Percentiles rank a stretch among this genome's conserved stretches.
Conservation (phyloP, 2,329 filamentous ascomycete species). For the Talaromyces sp. region DNA sequence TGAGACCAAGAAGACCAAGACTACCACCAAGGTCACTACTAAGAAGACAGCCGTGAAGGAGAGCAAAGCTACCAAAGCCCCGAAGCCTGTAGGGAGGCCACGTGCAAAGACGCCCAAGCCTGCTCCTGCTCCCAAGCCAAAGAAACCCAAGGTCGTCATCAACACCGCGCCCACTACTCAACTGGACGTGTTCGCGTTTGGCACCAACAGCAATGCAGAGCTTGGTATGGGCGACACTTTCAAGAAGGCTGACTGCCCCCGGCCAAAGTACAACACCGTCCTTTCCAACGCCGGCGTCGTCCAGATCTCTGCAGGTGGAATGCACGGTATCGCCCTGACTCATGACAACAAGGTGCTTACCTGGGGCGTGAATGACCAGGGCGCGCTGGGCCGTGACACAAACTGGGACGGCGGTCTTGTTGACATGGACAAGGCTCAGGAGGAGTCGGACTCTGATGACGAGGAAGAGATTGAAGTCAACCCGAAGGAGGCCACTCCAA, state of each 20-base stretch:
- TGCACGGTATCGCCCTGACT: conserved; percentile 68
- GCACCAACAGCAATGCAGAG: conserved; percentile 67
- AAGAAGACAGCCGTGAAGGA: conserved; percentile 8
- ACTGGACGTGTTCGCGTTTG: conserved; percentile 70
- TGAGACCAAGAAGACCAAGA: conserved; percentile 1
- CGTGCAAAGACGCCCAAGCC: background rate
- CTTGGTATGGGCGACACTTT: conserved; percentile 65
- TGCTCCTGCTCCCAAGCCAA: conserved; percentile 8
- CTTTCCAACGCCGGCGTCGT: conserved; percentile 56
- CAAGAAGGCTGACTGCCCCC: conserved; percentile 60
- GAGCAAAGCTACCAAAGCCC: background rate
- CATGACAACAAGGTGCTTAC: conserved; percentile 70
- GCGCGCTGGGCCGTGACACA: conserved; percentile 67
- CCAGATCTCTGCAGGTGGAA: conserved; percentile 66
- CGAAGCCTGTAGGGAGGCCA: background rate
- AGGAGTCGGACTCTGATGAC: conserved; percentile 51
- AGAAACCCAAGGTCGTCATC: conserved; percentile 37
- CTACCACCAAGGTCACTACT: conserved; percentile 3
- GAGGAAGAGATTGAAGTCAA: conserved; percentile 49
- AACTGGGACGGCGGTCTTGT: conserved; percentile 57
- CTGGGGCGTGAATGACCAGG: conserved; percentile 77
- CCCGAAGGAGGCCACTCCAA: conserved; percentile 51
- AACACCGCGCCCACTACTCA: conserved; percentile 47
- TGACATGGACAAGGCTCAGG: conserved; percentile 46
- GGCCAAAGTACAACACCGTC: conserved; percentile 59